phyloP scores from a whole-genome alignment of 257 asterid genomes.

The Catharanthus roseus region DNA sequence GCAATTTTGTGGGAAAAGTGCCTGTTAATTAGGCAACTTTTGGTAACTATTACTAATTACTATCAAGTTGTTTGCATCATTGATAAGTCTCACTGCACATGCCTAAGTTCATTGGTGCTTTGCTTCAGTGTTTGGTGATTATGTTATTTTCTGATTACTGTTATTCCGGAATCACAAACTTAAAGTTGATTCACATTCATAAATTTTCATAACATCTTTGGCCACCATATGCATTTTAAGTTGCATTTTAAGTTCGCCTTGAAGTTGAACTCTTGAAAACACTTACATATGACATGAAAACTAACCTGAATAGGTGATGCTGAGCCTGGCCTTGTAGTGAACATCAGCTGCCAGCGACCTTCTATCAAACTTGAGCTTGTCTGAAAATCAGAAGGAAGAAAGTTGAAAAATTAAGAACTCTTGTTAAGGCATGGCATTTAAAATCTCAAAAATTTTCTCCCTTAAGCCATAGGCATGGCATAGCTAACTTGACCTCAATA shows the following conservation, averaged over 20 bases:
- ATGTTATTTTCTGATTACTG: not conserved
- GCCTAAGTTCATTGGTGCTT: not conserved
- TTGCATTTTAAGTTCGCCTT: not conserved
- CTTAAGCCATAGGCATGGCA: not conserved
- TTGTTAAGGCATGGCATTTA: not conserved
- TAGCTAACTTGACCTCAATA: not conserved
- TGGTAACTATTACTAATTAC: not conserved
- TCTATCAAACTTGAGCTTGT: slow-evolving; percentile 81
- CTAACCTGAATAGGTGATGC: slow-evolving; percentile 89
- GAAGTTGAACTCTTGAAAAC: not conserved
- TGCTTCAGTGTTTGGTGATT: not conserved
- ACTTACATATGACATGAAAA: not conserved
- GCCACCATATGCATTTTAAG: not conserved
- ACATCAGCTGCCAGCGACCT: slow-evolving; percentile 93
- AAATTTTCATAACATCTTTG: not conserved
- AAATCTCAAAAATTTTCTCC: not conserved
- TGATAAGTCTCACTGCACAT: not conserved
- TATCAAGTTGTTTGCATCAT: not conserved
- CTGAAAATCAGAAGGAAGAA: slow-evolving; percentile 28
- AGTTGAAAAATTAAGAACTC: not conserved
- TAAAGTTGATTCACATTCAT: not conserved
- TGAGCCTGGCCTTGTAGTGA: slow-evolving; percentile 91
- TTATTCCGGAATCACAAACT: not conserved
- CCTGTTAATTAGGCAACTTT: slow-evolving; percentile 1
- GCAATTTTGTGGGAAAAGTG: slow-evolving; percentile 19